These are phyloP conservation scores for Fusarium luffae DNA, from an alignment of 2,329 filamentous ascomycete species.

Conservation along the genomic window DNA sequence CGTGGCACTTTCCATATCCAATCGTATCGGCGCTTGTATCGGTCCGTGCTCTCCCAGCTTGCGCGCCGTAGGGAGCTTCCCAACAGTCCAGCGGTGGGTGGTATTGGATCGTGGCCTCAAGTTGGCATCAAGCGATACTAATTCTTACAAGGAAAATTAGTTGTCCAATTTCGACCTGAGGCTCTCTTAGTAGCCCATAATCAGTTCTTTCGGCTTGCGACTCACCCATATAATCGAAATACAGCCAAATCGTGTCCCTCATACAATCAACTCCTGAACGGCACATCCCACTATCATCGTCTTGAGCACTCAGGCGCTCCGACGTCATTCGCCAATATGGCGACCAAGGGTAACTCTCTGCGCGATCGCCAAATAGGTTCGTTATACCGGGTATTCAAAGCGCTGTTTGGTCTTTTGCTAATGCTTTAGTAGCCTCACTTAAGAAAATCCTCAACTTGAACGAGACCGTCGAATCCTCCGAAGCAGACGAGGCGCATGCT, in stretches of 20 bases:
- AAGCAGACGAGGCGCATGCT: slow-evolving; percentile 70
- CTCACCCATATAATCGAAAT: background rate
- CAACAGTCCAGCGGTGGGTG: slow-evolving; percentile 17
- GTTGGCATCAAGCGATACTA: slow-evolving; percentile 32
- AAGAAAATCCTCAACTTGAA: slow-evolving; percentile 97
- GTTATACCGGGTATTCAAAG: background rate
- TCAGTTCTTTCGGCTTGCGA: background rate
- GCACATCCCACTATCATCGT: slow-evolving; percentile 42
- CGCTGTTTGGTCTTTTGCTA: background rate
- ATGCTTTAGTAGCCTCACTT: slow-evolving; percentile 74
- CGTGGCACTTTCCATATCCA: slow-evolving; percentile 31
- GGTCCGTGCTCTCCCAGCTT: slow-evolving; percentile 45
- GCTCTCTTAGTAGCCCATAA: background rate
- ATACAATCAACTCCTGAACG: slow-evolving; percentile 23
- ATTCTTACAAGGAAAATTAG: slow-evolving; percentile 14
- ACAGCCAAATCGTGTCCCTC: slow-evolving; percentile 5
- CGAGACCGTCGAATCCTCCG: slow-evolving; percentile 70
- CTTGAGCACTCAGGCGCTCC: slow-evolving; percentile 21
- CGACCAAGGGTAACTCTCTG: slow-evolving; percentile 58
- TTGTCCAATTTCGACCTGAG: background rate
- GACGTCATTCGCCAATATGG: slow-evolving; percentile 54
- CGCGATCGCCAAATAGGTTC: slow-evolving; percentile 64
- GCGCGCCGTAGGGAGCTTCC: slow-evolving; percentile 39
- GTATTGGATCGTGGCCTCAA: slow-evolving; percentile 47
- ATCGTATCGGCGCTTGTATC: slow-evolving; percentile 43